Evolutionary conservation across 306 rosid genomes (phyloP).

Genomic region (Inga oerstediana): DNA sequence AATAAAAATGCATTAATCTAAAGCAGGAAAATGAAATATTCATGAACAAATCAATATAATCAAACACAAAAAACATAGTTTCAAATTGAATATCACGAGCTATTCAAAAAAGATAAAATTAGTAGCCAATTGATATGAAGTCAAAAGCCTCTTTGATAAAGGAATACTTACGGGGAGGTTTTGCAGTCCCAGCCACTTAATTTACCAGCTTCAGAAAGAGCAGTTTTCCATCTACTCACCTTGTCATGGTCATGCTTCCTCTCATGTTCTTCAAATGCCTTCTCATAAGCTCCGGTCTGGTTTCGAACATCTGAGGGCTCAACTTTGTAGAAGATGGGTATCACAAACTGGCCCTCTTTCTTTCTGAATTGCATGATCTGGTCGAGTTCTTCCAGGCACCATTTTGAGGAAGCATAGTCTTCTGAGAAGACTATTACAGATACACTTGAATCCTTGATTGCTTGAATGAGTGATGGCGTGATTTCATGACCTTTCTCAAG

Average conservation of each 20-base stretch:
- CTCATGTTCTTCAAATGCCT: background rate
- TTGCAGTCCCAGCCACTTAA: background rate
- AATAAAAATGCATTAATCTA: too few species aligned
- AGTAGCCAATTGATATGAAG: too few species aligned
- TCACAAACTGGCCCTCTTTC: background rate
- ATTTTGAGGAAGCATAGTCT: background rate
- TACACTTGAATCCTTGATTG: background rate
- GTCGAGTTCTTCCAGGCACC: background rate
- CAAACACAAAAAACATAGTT: too few species aligned
- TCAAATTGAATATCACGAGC: too few species aligned
- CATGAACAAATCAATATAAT: too few species aligned
- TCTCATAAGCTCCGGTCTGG: background rate
- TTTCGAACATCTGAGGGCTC: background rate
- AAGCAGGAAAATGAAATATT: too few species aligned
- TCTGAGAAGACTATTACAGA: background rate
- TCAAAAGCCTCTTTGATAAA: too few species aligned
- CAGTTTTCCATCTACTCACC: background rate
- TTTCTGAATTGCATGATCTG: background rate
- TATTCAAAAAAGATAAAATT: too few species aligned
- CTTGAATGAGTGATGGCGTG: background rate
- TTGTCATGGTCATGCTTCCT: too few species aligned
- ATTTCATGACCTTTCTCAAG: too few species aligned
- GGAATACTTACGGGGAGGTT: background rate
- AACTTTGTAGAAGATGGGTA: background rate
- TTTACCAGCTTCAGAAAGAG: background rate